These are phyloP conservation scores for Amaranthus tricolor DNA, from an alignment of 179 eudicot genomes.

Conservation along the genomic window DNA sequence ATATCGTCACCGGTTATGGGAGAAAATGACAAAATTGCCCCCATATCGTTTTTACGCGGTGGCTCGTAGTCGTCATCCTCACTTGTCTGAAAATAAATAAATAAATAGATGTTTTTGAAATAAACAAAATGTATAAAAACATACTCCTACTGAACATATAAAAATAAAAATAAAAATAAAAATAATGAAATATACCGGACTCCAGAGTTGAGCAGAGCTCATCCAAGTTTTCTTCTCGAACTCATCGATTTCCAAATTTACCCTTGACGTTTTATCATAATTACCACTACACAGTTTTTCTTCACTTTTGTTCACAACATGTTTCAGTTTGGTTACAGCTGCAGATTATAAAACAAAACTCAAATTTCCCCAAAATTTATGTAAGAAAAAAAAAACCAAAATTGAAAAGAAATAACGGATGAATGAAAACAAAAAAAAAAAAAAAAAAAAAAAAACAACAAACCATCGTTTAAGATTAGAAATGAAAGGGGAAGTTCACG, in stretches of 20 bases:
- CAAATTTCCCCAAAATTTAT: background rate
- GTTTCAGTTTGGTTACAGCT: conserved; percentile 35
- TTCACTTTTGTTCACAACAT: conserved; percentile 20
- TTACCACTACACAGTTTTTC: conserved; percentile 15
- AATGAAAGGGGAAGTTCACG: conserved; percentile 50
- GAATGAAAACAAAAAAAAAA: background rate
- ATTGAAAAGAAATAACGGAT: background rate
- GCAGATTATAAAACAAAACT: background rate
- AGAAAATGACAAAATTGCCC: conserved; percentile 24
- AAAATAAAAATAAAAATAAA: background rate
- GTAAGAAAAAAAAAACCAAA: background rate
- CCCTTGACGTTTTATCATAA: conserved; percentile 15
- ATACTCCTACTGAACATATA: background rate
- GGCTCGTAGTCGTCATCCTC: conserved; percentile 9
- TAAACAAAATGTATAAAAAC: background rate
- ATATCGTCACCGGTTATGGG: background rate
- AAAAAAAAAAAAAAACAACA: background rate
- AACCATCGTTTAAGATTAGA: conserved; percentile 39
- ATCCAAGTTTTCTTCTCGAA: conserved; percentile 39
- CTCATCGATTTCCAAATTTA: conserved; percentile 29
- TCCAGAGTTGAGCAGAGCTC: conserved; percentile 49
- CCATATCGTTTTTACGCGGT: conserved; percentile 9
- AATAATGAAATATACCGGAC: conserved; percentile 18
- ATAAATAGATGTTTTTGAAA: background rate
- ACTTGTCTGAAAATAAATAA: conserved; percentile 19